Conservation (phyloP, 164 flowering plant genomes). For the Euptelea pleiosperma region DNA sequence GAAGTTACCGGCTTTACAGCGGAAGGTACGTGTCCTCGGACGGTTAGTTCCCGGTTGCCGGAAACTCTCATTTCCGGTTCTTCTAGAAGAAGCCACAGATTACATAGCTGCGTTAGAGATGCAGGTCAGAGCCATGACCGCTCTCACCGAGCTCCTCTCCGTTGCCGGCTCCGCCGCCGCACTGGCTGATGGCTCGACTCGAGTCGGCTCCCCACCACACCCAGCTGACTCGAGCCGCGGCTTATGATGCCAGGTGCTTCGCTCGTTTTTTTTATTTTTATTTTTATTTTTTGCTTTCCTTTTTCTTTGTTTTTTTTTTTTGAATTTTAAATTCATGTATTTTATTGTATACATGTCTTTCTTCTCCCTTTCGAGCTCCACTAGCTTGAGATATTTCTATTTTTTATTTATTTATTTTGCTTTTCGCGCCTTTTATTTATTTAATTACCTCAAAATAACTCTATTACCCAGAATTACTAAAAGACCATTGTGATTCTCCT, state of each 20-base stretch:
- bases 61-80: conserved; percentile 50
- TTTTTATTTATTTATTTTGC: no score
- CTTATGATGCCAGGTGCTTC: background rate
- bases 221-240: conserved; percentile 1
- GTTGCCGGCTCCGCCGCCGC: conserved; percentile 10
- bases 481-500: no score
- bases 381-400: no score
- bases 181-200: conserved; percentile 2
- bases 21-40: conserved; percentile 51
- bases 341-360: conserved; percentile 14
- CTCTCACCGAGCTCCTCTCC: conserved; percentile 47
- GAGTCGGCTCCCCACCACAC: background rate
- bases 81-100: conserved; percentile 68
- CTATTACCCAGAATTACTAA: no score
- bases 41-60: conserved; percentile 81
- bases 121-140: conserved; percentile 69
- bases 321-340: conserved; percentile 17
- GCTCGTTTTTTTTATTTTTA: background rate
- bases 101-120: conserved; percentile 76
- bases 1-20: conserved; percentile 45
- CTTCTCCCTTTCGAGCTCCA: no score
- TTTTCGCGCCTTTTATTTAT: background rate
- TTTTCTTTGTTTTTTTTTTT: background rate
- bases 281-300: background rate
- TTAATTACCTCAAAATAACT: no score